phyloP scores from a whole-genome alignment of 2,329 filamentous ascomycete species.

The Claviceps spartinae region DNA sequence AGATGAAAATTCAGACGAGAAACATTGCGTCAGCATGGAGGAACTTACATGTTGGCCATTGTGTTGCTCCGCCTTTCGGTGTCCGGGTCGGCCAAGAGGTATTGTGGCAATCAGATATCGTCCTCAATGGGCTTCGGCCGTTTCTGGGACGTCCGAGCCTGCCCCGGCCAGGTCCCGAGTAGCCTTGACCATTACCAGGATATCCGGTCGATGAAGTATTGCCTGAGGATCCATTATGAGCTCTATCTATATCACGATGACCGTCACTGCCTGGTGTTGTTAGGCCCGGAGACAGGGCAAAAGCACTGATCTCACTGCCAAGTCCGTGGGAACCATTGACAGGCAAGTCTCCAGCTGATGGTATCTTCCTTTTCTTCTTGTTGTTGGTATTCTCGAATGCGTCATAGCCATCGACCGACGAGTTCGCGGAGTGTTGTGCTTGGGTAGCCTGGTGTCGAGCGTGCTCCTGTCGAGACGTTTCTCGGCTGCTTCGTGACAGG shows the following conservation, averaged over 20 bases:
- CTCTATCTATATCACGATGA: conserved; percentile 12
- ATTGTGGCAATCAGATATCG: conserved; percentile 44
- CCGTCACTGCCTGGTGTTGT: conserved; percentile 18
- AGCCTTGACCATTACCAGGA: conserved; percentile 39
- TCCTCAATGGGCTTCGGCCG: conserved; percentile 48
- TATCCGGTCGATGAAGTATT: conserved; percentile 32
- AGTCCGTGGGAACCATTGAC: conserved; percentile 27
- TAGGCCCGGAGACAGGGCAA: conserved; percentile 12
- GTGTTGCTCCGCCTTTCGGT: conserved; percentile 30
- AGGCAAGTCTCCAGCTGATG: conserved; percentile 62
- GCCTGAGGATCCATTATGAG: conserved; percentile 13
- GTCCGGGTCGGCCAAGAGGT: conserved; percentile 40
- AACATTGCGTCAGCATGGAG: background rate
- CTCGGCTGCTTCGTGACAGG: conserved; percentile 27
- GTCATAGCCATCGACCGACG: conserved; percentile 78
- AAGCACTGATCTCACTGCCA: conserved; percentile 27
- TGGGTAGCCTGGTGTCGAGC: conserved; percentile 26
- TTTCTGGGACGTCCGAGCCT: conserved; percentile 58
- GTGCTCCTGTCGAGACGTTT: conserved; percentile 30
- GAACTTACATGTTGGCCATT: conserved; percentile 29
- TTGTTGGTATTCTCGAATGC: conserved; percentile 98
- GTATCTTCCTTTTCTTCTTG: conserved; percentile 98
- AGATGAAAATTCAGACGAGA: too few species aligned
- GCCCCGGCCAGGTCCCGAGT: conserved; percentile 75
- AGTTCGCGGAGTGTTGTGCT: conserved; percentile 53